phyloP scores from a whole-genome alignment of 495 filamentous ascomycete species.

The Melanomma pulvis-pyrius region DNA sequence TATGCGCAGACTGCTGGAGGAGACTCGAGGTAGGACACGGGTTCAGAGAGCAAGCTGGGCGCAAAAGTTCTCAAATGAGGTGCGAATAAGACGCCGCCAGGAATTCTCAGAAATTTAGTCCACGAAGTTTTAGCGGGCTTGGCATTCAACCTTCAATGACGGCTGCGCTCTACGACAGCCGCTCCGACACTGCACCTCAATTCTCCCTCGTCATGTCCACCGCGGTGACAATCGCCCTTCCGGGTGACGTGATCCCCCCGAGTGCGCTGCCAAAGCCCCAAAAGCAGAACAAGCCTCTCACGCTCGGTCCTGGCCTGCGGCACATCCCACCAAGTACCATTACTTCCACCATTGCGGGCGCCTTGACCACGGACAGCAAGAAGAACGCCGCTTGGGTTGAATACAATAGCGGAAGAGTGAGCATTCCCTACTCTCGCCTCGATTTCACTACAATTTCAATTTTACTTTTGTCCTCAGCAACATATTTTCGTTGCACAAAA shows the following conservation, averaged over 20 bases:
- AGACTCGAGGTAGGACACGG: not conserved
- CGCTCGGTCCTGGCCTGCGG: conserved; percentile 81
- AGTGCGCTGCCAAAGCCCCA: conserved; percentile 61
- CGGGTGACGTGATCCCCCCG: conserved; percentile 73
- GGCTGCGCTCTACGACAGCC: not conserved
- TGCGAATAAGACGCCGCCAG: not conserved
- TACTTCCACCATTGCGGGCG: conserved; percentile 75
- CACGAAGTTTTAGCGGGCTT: conserved; percentile 22
- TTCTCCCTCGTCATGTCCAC: not conserved
- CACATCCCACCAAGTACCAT: conserved; percentile 72
- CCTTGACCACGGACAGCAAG: conserved; percentile 70
- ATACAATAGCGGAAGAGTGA: conserved; percentile 65
- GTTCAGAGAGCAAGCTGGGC: not conserved
- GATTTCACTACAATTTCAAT: not conserved
- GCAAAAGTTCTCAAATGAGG: not conserved
- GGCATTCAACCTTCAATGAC: not conserved
- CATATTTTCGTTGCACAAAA: not conserved
- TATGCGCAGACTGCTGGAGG: conserved; percentile 18
- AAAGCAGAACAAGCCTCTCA: conserved; percentile 68
- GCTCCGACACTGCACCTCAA: not conserved
- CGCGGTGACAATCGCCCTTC: conserved; percentile 66
- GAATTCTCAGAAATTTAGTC: conserved; percentile 19
- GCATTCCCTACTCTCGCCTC: conserved; percentile 6
- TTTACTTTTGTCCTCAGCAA: not conserved
- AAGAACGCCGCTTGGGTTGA: conserved; percentile 84